Conservation (phyloP, 2,329 filamentous ascomycete genomes). For the Botrytis fragariae region DNA sequence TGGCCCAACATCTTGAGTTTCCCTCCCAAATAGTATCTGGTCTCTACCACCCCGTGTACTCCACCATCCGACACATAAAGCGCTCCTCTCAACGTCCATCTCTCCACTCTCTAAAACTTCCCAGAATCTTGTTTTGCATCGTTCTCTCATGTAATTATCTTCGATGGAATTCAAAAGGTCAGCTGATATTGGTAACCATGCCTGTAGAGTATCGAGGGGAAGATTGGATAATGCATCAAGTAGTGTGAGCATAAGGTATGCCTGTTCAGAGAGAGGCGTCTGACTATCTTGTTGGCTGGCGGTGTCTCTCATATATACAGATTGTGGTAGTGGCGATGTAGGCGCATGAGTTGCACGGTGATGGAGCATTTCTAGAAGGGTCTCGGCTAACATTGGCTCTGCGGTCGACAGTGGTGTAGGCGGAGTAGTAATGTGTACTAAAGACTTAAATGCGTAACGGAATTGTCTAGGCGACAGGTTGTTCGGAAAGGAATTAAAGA, state of each 20-base stretch:
- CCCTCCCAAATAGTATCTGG: constrained; percentile 30
- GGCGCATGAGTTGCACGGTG: constrained; percentile 57
- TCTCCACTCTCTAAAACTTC: constrained; percentile 61
- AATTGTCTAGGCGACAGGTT: constrained; percentile 68
- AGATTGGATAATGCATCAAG: constrained; percentile 64
- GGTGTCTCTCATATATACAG: constrained; percentile 30
- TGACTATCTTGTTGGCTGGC: constrained; percentile 36
- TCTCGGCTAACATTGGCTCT: constrained; percentile 62
- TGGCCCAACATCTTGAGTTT: constrained; percentile 22
- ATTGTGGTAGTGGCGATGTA: constrained; percentile 42
- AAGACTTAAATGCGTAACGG: constrained; percentile 65
- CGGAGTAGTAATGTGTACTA: constrained; percentile 63
- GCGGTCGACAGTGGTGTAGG: constrained; percentile 59
- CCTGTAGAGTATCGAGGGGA: constrained; percentile 55
- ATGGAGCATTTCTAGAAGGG: constrained; percentile 62
- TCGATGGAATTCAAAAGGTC: constrained; percentile 56
- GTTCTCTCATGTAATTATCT: constrained; percentile 53
- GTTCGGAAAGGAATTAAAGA: constrained; percentile 64
- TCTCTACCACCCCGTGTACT: constrained; percentile 46
- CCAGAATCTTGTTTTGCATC: constrained; percentile 64
- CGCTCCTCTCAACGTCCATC: constrained; percentile 68
- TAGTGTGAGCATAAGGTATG: constrained; percentile 61
- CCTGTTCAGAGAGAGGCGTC: constrained; percentile 55
- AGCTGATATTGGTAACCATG: constrained; percentile 64
- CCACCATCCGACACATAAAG: constrained; percentile 68